phyloP scores from a whole-genome alignment of 257 asterid genomes.

The Rauvolfia tetraphylla region DNA sequence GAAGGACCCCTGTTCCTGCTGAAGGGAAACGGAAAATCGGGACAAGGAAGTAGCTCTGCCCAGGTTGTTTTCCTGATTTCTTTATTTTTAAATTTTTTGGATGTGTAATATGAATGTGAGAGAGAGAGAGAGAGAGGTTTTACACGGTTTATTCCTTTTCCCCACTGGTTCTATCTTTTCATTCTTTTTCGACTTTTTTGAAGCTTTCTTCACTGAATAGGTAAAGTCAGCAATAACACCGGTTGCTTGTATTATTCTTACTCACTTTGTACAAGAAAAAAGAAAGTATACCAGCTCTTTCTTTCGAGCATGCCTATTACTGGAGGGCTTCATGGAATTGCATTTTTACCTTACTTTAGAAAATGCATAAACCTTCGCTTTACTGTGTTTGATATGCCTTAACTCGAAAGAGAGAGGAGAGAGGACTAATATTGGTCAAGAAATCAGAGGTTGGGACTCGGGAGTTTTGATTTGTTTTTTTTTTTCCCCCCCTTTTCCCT shows the following conservation, averaged over 20 bases:
- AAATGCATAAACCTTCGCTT: background rate
- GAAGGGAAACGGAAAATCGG: slow-evolving; percentile 64
- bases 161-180: background rate
- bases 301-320: no score
- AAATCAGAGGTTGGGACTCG: no score
- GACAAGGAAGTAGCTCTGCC: slow-evolving; percentile 50
- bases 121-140: slow-evolving; percentile 32
- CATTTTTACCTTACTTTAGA: background rate
- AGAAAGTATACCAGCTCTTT: slow-evolving; percentile 5
- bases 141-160: slow-evolving; percentile 18
- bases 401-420: no score
- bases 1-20: slow-evolving; percentile 37
- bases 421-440: no score
- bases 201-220: slow-evolving; percentile 22
- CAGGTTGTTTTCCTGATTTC: slow-evolving; percentile 23
- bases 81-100: slow-evolving; percentile 16
- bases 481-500: no score
- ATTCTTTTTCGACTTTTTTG: background rate
- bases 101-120: slow-evolving; percentile 22
- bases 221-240: slow-evolving; percentile 48
- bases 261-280: slow-evolving; percentile 4
- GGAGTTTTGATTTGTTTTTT: no score
- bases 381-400: background rate
- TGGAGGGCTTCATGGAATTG: background rate
- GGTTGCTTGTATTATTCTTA: slow-evolving; percentile 45